Conservation (phyloP, 2,329 filamentous ascomycete genomes). For the Monosporascus sp. region DNA sequence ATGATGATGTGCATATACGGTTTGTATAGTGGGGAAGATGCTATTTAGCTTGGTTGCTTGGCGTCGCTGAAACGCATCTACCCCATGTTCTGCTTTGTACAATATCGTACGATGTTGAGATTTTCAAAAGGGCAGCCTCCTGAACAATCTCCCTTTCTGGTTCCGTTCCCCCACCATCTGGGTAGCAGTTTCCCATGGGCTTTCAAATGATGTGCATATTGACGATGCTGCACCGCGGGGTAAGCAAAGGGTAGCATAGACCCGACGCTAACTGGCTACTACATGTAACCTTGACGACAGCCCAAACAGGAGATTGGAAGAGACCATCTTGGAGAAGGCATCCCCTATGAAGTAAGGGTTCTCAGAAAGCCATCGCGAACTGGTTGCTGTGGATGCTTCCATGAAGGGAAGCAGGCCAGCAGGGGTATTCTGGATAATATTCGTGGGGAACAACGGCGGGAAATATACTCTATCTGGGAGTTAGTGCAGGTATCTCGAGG, state of each 20-base stretch:
- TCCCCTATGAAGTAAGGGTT: background rate
- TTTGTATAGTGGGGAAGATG: background rate
- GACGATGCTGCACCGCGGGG: background rate
- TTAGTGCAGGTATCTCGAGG: too few species aligned
- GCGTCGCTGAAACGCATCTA: background rate
- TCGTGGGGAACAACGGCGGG: too few species aligned
- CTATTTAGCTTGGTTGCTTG: background rate
- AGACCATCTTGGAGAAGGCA: background rate
- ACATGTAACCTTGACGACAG: background rate
- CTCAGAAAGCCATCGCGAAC: background rate
- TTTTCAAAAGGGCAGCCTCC: background rate
- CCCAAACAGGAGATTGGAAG: background rate
- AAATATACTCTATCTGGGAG: too few species aligned
- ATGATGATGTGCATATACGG: background rate
- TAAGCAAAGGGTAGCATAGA: background rate
- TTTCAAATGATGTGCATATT: background rate
- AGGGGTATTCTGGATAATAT: too few species aligned
- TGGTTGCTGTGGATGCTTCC: background rate
- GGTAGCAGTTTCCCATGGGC: background rate
- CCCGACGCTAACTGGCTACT: background rate
- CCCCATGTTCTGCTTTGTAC: background rate
- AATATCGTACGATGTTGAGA: background rate
- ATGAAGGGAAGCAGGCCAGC: too few species aligned
- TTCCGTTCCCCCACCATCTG: background rate
- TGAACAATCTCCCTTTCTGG: too few species aligned